Evolutionary conservation across 1,284 basidiomycete species (phyloP).

Genomic region (Irpex rosettiformis): DNA sequence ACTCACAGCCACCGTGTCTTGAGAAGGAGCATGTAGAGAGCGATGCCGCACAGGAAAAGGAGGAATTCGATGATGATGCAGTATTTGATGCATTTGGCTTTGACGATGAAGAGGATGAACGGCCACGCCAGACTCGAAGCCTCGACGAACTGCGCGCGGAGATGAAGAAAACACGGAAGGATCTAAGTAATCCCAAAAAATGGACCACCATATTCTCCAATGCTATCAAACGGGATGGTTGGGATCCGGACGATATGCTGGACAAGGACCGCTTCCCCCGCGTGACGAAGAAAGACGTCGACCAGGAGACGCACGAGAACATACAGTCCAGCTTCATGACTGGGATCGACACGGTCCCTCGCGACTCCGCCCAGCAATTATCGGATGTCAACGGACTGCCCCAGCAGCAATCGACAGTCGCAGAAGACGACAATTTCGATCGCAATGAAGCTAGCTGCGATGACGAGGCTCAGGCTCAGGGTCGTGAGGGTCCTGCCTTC

Average conservation of each 20-base stretch:
- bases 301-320: neutral
- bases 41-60: too few species aligned
- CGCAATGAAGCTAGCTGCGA: neutral
- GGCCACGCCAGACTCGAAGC: too few species aligned
- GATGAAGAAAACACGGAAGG: neutral
- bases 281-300: neutral
- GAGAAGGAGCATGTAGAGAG: too few species aligned
- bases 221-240: neutral
- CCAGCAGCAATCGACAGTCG: neutral
- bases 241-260: neutral
- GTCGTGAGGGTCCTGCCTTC: neutral
- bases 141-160: neutral
- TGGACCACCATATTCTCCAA: neutral
- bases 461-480: neutral
- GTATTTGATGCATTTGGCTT: too few species aligned
- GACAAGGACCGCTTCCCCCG: neutral
- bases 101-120: too few species aligned
- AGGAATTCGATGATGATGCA: too few species aligned
- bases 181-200: neutral
- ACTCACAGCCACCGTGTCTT: too few species aligned
- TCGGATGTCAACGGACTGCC: neutral
- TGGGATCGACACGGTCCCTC: neutral
- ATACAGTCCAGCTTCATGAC: neutral
- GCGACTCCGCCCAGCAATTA: neutral
- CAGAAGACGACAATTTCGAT: neutral